Base-by-base conservation (phyloP, 176 grass and related monocot genomes). In the Eragrostis nindensis region DNA sequence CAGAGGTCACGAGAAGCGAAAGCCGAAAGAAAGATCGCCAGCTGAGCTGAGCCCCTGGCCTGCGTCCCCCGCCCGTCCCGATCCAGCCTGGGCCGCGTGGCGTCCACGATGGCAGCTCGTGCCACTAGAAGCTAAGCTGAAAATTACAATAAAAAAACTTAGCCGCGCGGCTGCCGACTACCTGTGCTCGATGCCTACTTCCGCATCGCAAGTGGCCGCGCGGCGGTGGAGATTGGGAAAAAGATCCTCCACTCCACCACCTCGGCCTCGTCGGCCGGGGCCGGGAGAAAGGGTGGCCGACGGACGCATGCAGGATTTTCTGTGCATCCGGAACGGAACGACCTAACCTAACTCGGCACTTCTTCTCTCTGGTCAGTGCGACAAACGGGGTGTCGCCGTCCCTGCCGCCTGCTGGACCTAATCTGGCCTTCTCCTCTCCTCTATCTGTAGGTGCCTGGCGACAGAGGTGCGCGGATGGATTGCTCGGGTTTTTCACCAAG, bases 61-160 rank as follows among this genome's bases (percentile, higher is more conserved):
- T 44, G 43, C 56, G 40, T 47, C 55, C n/a, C n/a, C n/a, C n/a
- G n/a, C n/a, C 27, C 19, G n/a, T 55, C 57, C 80, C 86, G 49
- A 41, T 74, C 81, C 86, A 79, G 81, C 80, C 86, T 80, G 69
- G 74, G 36, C 81, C 76, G 73, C 76, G 82, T 75, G 81, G 81
- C 69, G 17, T 61, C 62, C 62, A 75, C 52, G 29, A 52, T 25
- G 80, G 69, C 70, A 3, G 29, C 68, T 40, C 15, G 46, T 8
- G 26, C 13, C 67, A 56, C 59, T 19, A 47, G 9, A 32, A 17
- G 50, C 56, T 54, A 41, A 41, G 49, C 68, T 62, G 32, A 36
- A 36, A 36, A 36, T 36, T 36, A 4, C 32, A 36, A 36, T 48
- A 64, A 22, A 66, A 63, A 42, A 71, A 18, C 48, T 4, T 32